Base-by-base conservation (phyloP, 2,329 filamentous ascomycete species). In the Venturia nashicola region DNA sequence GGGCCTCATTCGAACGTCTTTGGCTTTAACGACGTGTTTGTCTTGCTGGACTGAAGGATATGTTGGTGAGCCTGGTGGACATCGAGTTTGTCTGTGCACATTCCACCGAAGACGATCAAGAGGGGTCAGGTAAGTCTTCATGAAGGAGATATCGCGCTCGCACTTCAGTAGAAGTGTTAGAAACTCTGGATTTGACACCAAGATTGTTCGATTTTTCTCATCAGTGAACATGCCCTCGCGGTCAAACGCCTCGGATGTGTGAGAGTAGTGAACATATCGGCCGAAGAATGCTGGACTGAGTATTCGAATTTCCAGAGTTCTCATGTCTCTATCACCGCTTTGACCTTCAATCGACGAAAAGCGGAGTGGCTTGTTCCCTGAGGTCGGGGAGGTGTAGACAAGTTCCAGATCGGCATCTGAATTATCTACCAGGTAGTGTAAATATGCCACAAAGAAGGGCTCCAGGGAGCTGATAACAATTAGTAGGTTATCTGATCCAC, bases 211-310 rank as follows among this genome's bases (percentile, higher is more conserved):
- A 67, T 80, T 86, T 65, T 85, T 83, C 55, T 81, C 76, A 32
- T 79, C 74, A 0, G 76, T 76, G 40, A 75, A 74, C 16, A 78
- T 69, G 72, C 69, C 83, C 70, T 89, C 85, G 65, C 80, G 79
- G 64, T 85, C 82, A 39, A 89, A 75, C 0, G 83, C 85, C 68
- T 87, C 83, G 20, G 83, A 78, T 27, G 83, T 82, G 69, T 86
- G 79, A 0, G 82, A 77, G 69, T 89, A 88, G 67, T 82, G 79
- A 0, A 85, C 78, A 59, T 89, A 85, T 36, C 86, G 80, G 14
- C 82, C 79, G 74, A 90, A 90, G 70, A 90, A 90, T 0, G 76
- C 77, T 0, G 87, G 86, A 0, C 84, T 86, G 23, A 87, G 72
- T 5, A 89, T 76, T 62, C 80, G 80, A 59, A 89, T 74, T 54